Base-by-base conservation (phyloP, 139 green algal genomes). In the Chlorella ohadii region DNA sequence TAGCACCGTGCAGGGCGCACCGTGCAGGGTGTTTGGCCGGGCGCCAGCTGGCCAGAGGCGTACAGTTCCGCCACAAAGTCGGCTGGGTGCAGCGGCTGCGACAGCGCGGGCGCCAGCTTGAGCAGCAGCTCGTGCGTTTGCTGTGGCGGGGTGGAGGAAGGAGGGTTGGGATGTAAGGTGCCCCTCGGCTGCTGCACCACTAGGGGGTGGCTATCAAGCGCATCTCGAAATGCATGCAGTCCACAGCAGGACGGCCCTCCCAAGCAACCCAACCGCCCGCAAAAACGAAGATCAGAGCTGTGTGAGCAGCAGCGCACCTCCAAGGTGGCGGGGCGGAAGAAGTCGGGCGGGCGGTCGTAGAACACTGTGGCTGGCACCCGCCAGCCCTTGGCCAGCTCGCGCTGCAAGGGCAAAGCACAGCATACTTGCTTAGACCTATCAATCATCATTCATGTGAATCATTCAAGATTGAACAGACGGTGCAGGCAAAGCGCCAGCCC, bases 331-430 rank as follows among this genome's bases (percentile, higher is more conserved):
- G 82, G 89, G 3, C 84, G 74, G 88, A 99, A 99, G 78, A 91
- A 88, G 47, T 86, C 72, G 11, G 94, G 93, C 2, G 97, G 90
- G 15, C 90, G 85, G 88, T 99, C 97, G 82, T 99, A 94, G 51
- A 99, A 93, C 38, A 99, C 97, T 2, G 77, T 86, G 4, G 95
- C 95, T 0, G 38, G 13, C 11, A 98, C 86, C 19, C 92, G 80
- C 94, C 95, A 98, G 34, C 83, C 66, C 5, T 31, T 16, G 16
- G 56, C 57, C 64, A 99, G 88, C 72, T 97, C 94, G 4, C 91
- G 56, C 78, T 90, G 51, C 51, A 22, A 51, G 44, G 44, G 44
- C 6, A 51, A 51, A 9, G 44, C 7, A 51, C 44, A 51, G 44
- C 44, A 16, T 51, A 9, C 44, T n/a, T n/a, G n/a, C n/a, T n/a